A percentile compares a stretch with the other conserved stretches of the same genome.
phyloP scores from a whole-genome alignment of 2,329 filamentous ascomycete species.

The Colletotrichum theobromicola region DNA sequence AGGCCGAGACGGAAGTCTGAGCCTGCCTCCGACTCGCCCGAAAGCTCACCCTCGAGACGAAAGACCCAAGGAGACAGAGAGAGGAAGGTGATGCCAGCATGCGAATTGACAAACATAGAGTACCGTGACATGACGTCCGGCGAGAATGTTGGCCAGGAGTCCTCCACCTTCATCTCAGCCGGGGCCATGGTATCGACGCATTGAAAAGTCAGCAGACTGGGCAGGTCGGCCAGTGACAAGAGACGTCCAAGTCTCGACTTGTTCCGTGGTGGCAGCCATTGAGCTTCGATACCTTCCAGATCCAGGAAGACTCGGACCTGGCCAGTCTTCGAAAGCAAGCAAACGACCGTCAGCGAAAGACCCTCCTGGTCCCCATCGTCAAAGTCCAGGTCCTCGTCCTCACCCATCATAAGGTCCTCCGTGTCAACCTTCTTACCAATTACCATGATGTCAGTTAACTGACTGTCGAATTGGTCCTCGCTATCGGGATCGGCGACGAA shows the following conservation, averaged over 20 bases:
- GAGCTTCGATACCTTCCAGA: slow-evolving; percentile 66
- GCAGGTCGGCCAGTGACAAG: slow-evolving; percentile 40
- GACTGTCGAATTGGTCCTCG: slow-evolving; percentile 61
- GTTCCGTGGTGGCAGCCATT: slow-evolving; percentile 66
- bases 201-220: slow-evolving; percentile 65
- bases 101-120: slow-evolving; percentile 66
- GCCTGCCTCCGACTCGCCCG: slow-evolving; percentile 60
- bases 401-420: slow-evolving; percentile 66
- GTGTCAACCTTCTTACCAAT: slow-evolving; percentile 68
- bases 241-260: slow-evolving; percentile 52
- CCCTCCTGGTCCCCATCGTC: slow-evolving; percentile 64
- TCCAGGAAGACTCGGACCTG: slow-evolving; percentile 68
- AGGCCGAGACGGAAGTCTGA: slow-evolving; percentile 67
- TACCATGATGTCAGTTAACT: slow-evolving; percentile 66
- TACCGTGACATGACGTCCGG: slow-evolving; percentile 66
- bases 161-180: slow-evolving; percentile 56
- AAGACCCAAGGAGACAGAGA: slow-evolving; percentile 69
- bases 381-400: slow-evolving; percentile 65
- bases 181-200: slow-evolving; percentile 64
- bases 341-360: slow-evolving; percentile 64
- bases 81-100: slow-evolving; percentile 63
- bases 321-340: slow-evolving; percentile 65
- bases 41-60: slow-evolving; percentile 65
- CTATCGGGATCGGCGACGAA: slow-evolving; percentile 59
- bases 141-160: slow-evolving; percentile 69